Evolutionary conservation across 768 basidiomycete species (phyloP).

Genomic region (Rhizopogon vulgaris): DNA sequence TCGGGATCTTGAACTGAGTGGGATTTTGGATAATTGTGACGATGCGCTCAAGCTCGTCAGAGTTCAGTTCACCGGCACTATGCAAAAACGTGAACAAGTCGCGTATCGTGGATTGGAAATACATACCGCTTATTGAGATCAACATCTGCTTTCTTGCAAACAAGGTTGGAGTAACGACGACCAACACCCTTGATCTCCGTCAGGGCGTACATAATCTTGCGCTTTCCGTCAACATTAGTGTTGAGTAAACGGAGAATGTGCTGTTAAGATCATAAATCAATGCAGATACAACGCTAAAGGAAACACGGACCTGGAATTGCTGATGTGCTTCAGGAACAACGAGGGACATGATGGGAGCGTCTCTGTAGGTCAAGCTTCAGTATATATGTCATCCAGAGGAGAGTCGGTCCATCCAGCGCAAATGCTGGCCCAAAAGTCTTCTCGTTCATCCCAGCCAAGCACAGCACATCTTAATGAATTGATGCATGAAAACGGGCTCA

Average conservation of each 20-base stretch:
- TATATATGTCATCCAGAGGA: neutral
- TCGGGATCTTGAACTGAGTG: slow-evolving; percentile 98
- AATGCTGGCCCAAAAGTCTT: neutral
- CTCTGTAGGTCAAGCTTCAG: neutral
- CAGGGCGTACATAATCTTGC: slow-evolving; percentile 99
- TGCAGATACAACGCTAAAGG: neutral
- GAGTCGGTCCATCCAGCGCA: slow-evolving; percentile 15
- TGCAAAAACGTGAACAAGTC: slow-evolving; percentile 3
- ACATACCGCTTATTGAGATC: slow-evolving; percentile 96
- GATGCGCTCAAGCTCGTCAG: slow-evolving; percentile 97
- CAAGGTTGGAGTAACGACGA: slow-evolving; percentile 95
- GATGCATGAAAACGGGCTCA: slow-evolving; percentile 12
- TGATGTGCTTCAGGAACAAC: slow-evolving; percentile 93
- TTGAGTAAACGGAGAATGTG: slow-evolving; percentile 99
- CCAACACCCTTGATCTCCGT: slow-evolving; percentile 99
- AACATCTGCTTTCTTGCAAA: slow-evolving; percentile 99
- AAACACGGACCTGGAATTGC: slow-evolving; percentile 77
- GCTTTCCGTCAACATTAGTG: slow-evolving; percentile 99
- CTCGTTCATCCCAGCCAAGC: neutral
- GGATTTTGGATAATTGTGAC: slow-evolving; percentile 99
- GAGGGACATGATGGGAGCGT: slow-evolving; percentile 74
- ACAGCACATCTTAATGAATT: neutral
- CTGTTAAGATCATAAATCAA: slow-evolving; percentile 32
- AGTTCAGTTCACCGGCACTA: slow-evolving; percentile 98
- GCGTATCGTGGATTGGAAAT: neutral